Evolutionary conservation across 495 filamentous ascomycete species (phyloP).

Genomic region (Rhypophila decipiens): DNA sequence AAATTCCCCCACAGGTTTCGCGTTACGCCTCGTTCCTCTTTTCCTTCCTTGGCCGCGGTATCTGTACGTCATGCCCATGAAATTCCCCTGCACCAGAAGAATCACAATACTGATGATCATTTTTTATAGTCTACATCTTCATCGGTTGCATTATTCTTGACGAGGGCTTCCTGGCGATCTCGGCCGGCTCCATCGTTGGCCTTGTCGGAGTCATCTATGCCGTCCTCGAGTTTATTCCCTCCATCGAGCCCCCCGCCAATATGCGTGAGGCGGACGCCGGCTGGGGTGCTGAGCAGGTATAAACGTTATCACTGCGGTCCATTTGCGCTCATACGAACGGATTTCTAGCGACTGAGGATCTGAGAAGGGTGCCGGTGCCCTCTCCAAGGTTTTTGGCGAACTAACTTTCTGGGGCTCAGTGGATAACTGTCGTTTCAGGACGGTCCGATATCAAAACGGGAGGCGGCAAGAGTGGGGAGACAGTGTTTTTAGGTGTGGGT

Average conservation of each 20-base stretch:
- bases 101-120: no score
- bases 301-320: no score
- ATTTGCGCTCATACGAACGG: no score
- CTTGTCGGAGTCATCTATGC: constrained; percentile 72
- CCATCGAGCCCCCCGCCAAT: constrained; percentile 94
- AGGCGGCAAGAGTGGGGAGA: no score
- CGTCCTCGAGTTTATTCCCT: constrained; percentile 87
- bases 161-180: constrained; percentile 45
- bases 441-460: no score
- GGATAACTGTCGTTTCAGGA: no score
- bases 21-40: constrained; percentile 97
- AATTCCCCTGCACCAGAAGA: constrained; percentile 5
- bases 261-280: constrained; percentile 88
- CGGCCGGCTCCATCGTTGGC: constrained; percentile 67
- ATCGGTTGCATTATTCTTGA: constrained; percentile 71
- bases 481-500: no score
- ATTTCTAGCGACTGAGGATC: no score
- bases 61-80: constrained; percentile 60
- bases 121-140: constrained; percentile 82
- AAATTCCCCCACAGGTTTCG: constrained; percentile 86
- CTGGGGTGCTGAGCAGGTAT: constrained; percentile 90
- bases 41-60: constrained; percentile 89
- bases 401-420: no score
- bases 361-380: no score
- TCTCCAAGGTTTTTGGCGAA: no score